Conservation (phyloP, 2,329 filamentous ascomycete species). For the Tolypocladium ophioglossoides region DNA sequence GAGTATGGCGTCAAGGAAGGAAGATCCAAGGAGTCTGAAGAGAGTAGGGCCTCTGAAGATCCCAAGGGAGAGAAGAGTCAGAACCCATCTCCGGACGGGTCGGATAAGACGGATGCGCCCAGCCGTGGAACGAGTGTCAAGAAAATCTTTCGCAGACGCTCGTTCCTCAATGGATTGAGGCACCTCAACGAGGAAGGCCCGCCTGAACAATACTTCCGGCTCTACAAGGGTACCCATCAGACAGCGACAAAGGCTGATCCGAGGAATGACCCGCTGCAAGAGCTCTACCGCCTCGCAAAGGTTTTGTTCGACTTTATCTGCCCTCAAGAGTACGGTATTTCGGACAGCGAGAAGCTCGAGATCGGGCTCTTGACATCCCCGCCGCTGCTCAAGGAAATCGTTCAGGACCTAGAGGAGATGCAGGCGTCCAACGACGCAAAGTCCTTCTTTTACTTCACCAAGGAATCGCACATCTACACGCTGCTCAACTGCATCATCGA, state of each 20-base stretch:
- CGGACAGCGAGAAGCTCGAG: constrained; percentile 92
- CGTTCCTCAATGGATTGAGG: constrained; percentile 44
- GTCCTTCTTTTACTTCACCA: constrained; percentile 98
- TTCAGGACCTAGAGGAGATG: constrained; percentile 92
- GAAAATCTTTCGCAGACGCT: constrained; percentile 48
- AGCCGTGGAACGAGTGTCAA: constrained; percentile 24
- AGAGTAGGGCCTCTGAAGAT: constrained; percentile 27
- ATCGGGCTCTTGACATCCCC: constrained; percentile 91
- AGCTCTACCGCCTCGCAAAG: constrained; percentile 89
- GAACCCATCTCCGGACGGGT: constrained; percentile 19
- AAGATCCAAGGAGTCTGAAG: constrained; percentile 31
- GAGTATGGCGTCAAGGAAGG: constrained; percentile 40
- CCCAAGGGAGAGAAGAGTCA: constrained; percentile 19
- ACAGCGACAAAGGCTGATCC: constrained; percentile 65
- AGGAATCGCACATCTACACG: constrained; percentile 98
- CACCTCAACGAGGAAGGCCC: constrained; percentile 43
- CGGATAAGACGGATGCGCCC: constrained; percentile 29
- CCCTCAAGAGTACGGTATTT: constrained; percentile 95
- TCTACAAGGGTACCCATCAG: constrained; percentile 68
- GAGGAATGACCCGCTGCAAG: constrained; percentile 76
- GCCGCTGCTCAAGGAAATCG: constrained; percentile 90
- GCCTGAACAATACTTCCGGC: constrained; percentile 74
- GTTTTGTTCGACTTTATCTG: constrained; percentile 97
- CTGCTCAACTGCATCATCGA: constrained; percentile 96
- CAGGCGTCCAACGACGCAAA: constrained; percentile 91